phyloP scores from a whole-genome alignment of 106 monocot species.

The Agapanthus africanus region DNA sequence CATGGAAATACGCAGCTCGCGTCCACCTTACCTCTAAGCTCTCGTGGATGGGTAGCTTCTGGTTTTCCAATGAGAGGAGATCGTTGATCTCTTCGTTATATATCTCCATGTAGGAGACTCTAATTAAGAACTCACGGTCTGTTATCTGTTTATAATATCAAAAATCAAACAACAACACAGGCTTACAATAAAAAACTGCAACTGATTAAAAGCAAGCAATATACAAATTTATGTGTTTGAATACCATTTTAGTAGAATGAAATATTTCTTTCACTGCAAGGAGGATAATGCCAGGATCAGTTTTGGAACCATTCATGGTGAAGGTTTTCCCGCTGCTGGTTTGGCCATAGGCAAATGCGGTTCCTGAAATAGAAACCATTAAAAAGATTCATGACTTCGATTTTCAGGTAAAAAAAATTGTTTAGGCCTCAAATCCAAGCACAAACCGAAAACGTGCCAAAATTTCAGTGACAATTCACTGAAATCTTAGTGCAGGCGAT shows the following conservation, averaged over 20 bases:
- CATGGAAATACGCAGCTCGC: not conserved
- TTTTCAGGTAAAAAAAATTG: not conserved
- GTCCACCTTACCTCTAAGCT: slow-evolving; percentile 64
- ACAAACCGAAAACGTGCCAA: no score
- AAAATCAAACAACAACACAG: not conserved
- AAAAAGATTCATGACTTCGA: not conserved
- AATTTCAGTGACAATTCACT: no score
- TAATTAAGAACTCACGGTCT: slow-evolving; percentile 82
- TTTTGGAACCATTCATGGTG: slow-evolving; percentile 89
- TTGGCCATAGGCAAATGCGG: slow-evolving; percentile 96
- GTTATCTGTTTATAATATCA: slow-evolving; percentile 25
- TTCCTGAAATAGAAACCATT: slow-evolving; percentile 29
- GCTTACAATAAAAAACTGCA: slow-evolving; percentile 6
- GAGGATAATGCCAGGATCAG: slow-evolving; percentile 72
- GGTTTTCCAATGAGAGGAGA: slow-evolving; percentile 49
- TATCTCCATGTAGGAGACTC: slow-evolving; percentile 98
- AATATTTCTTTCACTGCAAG: slow-evolving; percentile 78
- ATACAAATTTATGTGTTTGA: not conserved
- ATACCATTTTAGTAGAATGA: slow-evolving; percentile 40
- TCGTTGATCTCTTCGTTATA: slow-evolving; percentile 99
- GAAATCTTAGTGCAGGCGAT: no score
- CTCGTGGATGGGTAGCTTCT: slow-evolving; percentile 91
- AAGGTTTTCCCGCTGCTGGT: slow-evolving; percentile 97
- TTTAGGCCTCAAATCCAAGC: no score
- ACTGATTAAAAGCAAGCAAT: not conserved